phyloP scores from a whole-genome alignment of 495 filamentous ascomycete genomes.

The Neurospora tetraspora region DNA sequence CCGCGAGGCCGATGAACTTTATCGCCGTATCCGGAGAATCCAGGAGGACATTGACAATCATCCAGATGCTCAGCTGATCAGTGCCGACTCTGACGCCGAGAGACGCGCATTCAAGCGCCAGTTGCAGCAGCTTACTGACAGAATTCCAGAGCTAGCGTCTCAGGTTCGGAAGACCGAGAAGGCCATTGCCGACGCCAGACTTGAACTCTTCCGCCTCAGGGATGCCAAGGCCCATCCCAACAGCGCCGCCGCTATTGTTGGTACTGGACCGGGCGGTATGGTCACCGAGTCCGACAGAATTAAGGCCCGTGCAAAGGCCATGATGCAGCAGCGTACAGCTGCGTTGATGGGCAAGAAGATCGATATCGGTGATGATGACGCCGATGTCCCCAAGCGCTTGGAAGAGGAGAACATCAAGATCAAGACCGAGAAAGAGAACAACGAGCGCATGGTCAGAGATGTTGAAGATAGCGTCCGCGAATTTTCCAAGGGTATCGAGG shows the following conservation, averaged over 20 bases:
- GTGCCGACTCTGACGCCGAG: slow-evolving; percentile 76
- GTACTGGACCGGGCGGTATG: slow-evolving; percentile 83
- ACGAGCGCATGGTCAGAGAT: slow-evolving; percentile 91
- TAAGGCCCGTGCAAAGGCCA: slow-evolving; percentile 88
- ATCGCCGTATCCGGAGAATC: slow-evolving; percentile 81
- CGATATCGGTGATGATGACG: slow-evolving; percentile 52
- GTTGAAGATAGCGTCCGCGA: slow-evolving; percentile 96
- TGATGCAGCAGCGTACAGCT: slow-evolving; percentile 96
- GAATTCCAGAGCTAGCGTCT: slow-evolving; percentile 83
- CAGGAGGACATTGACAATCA: slow-evolving; percentile 96
- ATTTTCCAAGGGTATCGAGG: slow-evolving; percentile 72
- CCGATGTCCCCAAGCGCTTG: slow-evolving; percentile 67
- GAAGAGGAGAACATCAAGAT: slow-evolving; percentile 79
- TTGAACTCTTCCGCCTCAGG: slow-evolving; percentile 88
- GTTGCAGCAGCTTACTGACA: slow-evolving; percentile 78
- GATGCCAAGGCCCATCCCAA: slow-evolving; percentile 89
- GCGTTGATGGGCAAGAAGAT: slow-evolving; percentile 78
- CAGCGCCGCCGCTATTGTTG: slow-evolving; percentile 73
- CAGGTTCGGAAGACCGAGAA: slow-evolving; percentile 86
- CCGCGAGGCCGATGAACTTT: slow-evolving; percentile 87
- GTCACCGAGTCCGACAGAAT: slow-evolving; percentile 91
- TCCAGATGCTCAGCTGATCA: slow-evolving; percentile 64
- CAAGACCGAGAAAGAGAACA: slow-evolving; percentile 78
- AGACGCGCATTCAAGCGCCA: slow-evolving; percentile 76
- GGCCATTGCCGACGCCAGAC: slow-evolving; percentile 78